Percentiles rank a stretch among this genome's conserved stretches.
Evolutionary conservation across 1,284 basidiomycete species (phyloP).

Genomic region (Microbotryum silenes-acaulis): DNA sequence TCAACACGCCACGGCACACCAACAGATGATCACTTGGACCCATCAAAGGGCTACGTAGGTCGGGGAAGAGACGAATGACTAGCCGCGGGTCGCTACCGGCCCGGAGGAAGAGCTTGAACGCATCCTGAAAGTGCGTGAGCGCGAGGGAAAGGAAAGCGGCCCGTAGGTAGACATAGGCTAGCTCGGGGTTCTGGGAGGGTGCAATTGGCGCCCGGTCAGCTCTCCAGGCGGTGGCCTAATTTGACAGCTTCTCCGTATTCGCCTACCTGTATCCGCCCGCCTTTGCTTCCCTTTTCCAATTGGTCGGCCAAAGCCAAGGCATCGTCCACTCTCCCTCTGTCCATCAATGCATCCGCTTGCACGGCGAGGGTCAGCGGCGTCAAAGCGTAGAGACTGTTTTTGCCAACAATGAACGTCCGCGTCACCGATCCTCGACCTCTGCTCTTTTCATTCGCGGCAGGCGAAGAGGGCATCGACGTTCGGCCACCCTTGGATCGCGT

Average conservation of each 20-base stretch:
- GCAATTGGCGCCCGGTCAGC: background rate
- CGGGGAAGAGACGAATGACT: slow-evolving; percentile 65
- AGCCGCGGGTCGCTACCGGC: slow-evolving; percentile 67
- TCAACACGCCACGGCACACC: slow-evolving; percentile 60
- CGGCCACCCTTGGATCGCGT: slow-evolving; percentile 8
- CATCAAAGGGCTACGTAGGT: slow-evolving; percentile 50
- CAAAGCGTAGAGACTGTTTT: slow-evolving; percentile 57
- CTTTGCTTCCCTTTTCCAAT: slow-evolving; percentile 49
- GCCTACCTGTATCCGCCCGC: slow-evolving; percentile 44
- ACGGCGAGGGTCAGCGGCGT: slow-evolving; percentile 63
- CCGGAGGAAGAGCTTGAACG: slow-evolving; percentile 60
- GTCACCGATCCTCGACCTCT: slow-evolving; percentile 38
- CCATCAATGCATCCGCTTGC: slow-evolving; percentile 61
- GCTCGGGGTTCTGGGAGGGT: slow-evolving; percentile 51
- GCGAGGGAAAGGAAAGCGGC: slow-evolving; percentile 63
- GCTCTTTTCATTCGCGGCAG: slow-evolving; percentile 19
- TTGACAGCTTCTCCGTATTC: too few relatives aligned
- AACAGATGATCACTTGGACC: slow-evolving; percentile 46
- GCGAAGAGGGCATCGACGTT: slow-evolving; percentile 1
- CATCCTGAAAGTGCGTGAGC: slow-evolving; percentile 67
- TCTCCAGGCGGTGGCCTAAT: too few relatives aligned
- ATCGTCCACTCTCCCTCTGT: slow-evolving; percentile 57
- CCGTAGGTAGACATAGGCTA: slow-evolving; percentile 65
- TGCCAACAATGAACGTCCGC: slow-evolving; percentile 53
- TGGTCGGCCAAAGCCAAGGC: slow-evolving; percentile 56